Base-by-base conservation (phyloP, 23 red algal species). In the Gracilaria domingensis region DNA sequence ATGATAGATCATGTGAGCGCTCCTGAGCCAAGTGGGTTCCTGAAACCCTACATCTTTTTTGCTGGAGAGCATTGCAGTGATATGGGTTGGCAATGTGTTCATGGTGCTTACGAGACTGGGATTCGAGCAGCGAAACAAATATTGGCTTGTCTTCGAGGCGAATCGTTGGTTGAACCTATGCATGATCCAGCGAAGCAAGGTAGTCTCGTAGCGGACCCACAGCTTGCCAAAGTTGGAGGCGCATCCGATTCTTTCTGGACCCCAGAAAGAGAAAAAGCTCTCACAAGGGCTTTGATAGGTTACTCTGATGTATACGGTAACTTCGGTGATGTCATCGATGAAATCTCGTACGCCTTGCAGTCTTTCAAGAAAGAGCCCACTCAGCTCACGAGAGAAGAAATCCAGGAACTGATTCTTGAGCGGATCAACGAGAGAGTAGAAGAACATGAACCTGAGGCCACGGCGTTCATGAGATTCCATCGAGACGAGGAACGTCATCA, bases 51-150 rank as follows among this genome's bases (percentile, higher is more conserved):
- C 62, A 82, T 93, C 30, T 91, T 91, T 34, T 91, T 91, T 72
- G 88, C 88, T 16, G 88, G 88, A 69, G 88, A 91, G 55, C 88
- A 91, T 35, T 91, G 88, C 30, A 83, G 78, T 56, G 78, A 82
- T 26, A 34, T 83, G 38, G 88, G 88, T 20, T 91, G 88, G 88
- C 88, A 91, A 58, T 91, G 88, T 71, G 92, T 91, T 26, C 89
- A 91, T 67, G 96, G 96, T 33, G 96, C 96, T 33, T 95, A 93
- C 59, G 84, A 95, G 13, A 87, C 89, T 40, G 96, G 96, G 26
- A 39, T 98, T 38, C 84, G 86, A 26, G 56, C 70, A 29, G 89
- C 89, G 6, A 64, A 77, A 64, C 59, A 78, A 51, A 72, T 93
- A 26, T 32, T 85, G 50, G 60, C 48, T 28, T 78, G 48, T 33